Evolutionary conservation across 257 asterid species (phyloP).

Genomic region (Cruciata laevipes): DNA sequence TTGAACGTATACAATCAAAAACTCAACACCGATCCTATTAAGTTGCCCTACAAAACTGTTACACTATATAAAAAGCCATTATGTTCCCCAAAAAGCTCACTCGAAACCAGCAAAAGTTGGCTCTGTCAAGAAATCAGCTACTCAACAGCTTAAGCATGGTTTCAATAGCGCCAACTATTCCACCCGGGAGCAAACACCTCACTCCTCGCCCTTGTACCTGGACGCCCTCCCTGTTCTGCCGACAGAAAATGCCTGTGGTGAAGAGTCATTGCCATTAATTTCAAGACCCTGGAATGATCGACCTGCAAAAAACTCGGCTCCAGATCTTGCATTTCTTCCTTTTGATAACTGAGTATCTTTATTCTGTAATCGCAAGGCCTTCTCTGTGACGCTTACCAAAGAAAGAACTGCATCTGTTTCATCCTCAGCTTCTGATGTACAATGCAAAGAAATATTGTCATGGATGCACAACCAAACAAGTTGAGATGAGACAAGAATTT

Average conservation of each 20-base stretch:
- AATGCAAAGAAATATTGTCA: conserved; percentile 42
- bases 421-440: conserved; percentile 38
- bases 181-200: not conserved
- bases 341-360: conserved; percentile 27
- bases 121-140: not conserved
- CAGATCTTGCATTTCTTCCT: conserved; percentile 49
- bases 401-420: conserved; percentile 59
- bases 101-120: not conserved
- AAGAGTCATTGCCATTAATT: conserved; percentile 29
- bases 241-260: conserved; percentile 42
- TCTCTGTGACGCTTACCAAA: conserved; percentile 61
- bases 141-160: not conserved
- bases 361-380: conserved; percentile 64
- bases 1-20: too few species aligned
- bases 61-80: too few species aligned
- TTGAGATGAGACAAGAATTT: not conserved
- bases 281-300: conserved; percentile 86
- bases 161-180: not conserved
- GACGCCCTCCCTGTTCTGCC: conserved; percentile 92
- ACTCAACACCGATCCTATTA: too few species aligned
- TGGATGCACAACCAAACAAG: conserved; percentile 18
- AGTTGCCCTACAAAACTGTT: not conserved
- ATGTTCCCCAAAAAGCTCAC: conserved; percentile 2
- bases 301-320: conserved; percentile 76
- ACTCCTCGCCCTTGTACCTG: conserved; percentile 50